Evolutionary conservation across 2,329 filamentous ascomycete species (phyloP), one percentile per base, ranked within the genome.

Genomic region (Alternaria novae-zelandiae): DNA sequence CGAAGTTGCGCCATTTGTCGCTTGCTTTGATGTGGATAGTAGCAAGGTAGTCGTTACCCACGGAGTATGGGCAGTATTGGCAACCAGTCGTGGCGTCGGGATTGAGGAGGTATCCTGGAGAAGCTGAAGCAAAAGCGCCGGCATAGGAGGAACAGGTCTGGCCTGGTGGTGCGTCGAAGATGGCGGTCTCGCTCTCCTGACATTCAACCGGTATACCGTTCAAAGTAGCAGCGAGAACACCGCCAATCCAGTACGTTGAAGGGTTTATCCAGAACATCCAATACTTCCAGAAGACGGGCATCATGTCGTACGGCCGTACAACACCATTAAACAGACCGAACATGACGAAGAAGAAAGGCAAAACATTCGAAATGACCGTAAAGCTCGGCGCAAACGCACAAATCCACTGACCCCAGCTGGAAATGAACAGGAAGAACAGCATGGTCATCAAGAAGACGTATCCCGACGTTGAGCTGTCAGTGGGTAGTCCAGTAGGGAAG

Each of bases 341-440:
- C 83, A 92, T 89, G 77, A 94, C 88, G 81, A 94, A 91, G 85
- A 94, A 93, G 83, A 94, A 93, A 1, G 91, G 91, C 6, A 93
- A 82, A 2, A 79, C 72, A 73, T 94, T 93, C 46, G 88, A 88
- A 68, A 94, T 93, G 66, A 93, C 90, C 1, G 91, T 92, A 80
- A 93, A 93, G 44, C 85, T 89, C 0, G 92, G 91, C 0, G 92
- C 91, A 78, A 94, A 94, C 1, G 93, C 92, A 66, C 89, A 91
- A 70, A 96, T 93, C 91, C 91, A 95, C 76, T 94, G 92, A 20
- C 91, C 93, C 91, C 90, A 94, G 69, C 85, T 89, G 30, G 86
- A 86, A 77, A 89, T 87, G 84, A 94, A 94, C 8, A 94, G 78
- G 82, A 89, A 93, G 82, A 94, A 94, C 0, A 95, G 84, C 73